phyloP scores from a whole-genome alignment of 352 stramenopile genomes.

The Salisapilia sapeloensis region DNA sequence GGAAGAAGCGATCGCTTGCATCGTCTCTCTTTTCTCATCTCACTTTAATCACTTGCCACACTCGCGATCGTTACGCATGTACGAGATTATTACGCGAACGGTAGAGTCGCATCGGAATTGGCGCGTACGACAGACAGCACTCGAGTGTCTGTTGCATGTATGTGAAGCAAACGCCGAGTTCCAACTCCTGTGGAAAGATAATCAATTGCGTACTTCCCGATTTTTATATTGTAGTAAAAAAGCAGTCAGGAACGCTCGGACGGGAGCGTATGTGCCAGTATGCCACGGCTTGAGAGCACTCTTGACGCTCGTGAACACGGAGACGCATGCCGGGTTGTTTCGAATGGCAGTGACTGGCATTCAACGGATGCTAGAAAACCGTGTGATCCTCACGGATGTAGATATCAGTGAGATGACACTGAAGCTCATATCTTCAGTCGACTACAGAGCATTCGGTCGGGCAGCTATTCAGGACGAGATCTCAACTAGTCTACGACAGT shows the following conservation, averaged over 20 bases:
- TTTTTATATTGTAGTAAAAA: conserved; percentile 40
- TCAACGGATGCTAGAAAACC: conserved; percentile 63
- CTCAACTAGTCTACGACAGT: conserved; percentile 10
- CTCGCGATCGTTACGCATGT: conserved; percentile 50
- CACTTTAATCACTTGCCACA: conserved; percentile 68
- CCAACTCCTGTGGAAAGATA: conserved; percentile 48
- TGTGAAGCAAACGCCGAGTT: conserved; percentile 47
- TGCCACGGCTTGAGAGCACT: conserved; percentile 36
- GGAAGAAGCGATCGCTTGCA: conserved; percentile 24
- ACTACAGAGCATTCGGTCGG: conserved; percentile 67
- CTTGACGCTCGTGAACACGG: conserved; percentile 57
- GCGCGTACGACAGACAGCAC: conserved; percentile 32
- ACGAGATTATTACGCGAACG: conserved; percentile 49
- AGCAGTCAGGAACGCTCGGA: conserved; percentile 18
- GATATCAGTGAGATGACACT: conserved; percentile 65
- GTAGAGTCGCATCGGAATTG: conserved; percentile 50
- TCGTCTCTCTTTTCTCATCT: conserved; percentile 60
- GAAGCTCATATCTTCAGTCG: conserved; percentile 69
- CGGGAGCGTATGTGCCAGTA: conserved; percentile 35
- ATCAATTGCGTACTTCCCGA: conserved; percentile 43
- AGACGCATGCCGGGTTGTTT: conserved; percentile 47
- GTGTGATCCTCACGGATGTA: conserved; percentile 58
- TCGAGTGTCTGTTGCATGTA: conserved; percentile 50
- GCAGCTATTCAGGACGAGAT: conserved; percentile 51
- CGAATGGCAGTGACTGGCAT: conserved; percentile 60